A percentile compares a stretch with the other conserved stretches of the same genome.
These are phyloP conservation scores for Verticillium zaregamsianum DNA, from an alignment of 2,329 filamentous ascomycete species.

Conservation along the genomic window DNA sequence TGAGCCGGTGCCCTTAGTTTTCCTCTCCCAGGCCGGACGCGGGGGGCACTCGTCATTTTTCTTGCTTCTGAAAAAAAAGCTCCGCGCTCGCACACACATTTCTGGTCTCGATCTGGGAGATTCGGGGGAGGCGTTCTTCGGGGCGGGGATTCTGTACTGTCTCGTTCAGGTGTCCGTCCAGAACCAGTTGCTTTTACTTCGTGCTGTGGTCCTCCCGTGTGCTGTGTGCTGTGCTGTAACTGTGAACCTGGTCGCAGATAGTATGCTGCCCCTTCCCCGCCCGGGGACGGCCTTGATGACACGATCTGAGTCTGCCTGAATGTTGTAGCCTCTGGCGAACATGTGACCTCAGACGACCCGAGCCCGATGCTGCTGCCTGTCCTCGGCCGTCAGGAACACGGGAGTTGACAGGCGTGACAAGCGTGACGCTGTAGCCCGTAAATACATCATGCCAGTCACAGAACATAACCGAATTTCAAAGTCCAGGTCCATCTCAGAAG, in stretches of 20 bases:
- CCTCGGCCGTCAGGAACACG: too few species aligned
- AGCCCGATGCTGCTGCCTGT: too few species aligned
- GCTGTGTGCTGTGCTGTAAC: not conserved
- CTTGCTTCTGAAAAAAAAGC: not conserved
- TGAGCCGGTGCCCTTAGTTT: not conserved
- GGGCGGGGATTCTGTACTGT: not conserved
- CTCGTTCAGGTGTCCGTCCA: not conserved
- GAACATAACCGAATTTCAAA: too few species aligned
- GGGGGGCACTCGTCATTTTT: not conserved
- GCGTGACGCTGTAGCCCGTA: too few species aligned
- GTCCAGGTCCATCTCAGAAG: not conserved
- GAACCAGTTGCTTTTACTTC: not conserved
- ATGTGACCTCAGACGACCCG: too few species aligned
- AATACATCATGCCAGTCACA: too few species aligned
- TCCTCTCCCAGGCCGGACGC: not conserved
- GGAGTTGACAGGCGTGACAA: too few species aligned
- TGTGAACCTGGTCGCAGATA: not conserved
- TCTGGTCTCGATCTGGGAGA: not conserved
- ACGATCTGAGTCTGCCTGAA: not conserved
- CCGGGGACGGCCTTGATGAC: too few species aligned
- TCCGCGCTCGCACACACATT: not conserved
- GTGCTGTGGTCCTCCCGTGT: not conserved
- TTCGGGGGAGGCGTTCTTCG: not conserved
- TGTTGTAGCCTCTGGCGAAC: too few species aligned
- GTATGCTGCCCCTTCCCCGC: not conserved